Evolutionary conservation across 148 eudicot species (phyloP).

Genomic region (Salicornia ramosissima): DNA sequence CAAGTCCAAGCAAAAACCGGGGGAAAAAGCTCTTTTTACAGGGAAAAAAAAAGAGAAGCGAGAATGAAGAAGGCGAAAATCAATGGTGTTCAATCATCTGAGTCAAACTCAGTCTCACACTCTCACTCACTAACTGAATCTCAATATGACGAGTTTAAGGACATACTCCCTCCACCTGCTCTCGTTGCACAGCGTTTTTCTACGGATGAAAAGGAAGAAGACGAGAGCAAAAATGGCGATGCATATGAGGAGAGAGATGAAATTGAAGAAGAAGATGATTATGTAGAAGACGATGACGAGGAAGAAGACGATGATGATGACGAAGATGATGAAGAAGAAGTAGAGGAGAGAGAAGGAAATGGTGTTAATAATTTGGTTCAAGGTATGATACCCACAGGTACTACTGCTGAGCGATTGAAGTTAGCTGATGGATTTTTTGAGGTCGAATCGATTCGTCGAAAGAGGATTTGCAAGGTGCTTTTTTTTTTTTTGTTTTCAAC

Average conservation of each 20-base stretch:
- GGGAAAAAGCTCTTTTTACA: neutral
- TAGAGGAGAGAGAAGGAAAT: conserved; percentile 19
- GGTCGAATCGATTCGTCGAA: conserved; percentile 72
- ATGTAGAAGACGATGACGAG: neutral
- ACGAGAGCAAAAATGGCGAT: conserved; percentile 5
- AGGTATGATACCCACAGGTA: conserved; percentile 13
- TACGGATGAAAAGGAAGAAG: neutral
- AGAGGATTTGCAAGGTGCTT: conserved; percentile 77
- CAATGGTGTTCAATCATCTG: conserved; percentile 15
- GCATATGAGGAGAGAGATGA: conserved; percentile 10
- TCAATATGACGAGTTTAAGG: conserved; percentile 18
- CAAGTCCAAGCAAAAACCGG: conserved; percentile 4
- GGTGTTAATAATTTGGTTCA: conserved; percentile 16
- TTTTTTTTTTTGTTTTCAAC: neutral
- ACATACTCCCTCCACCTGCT: neutral
- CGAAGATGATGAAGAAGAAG: conserved; percentile 20
- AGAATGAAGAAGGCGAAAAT: conserved; percentile 19
- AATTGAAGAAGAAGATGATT: conserved; percentile 12
- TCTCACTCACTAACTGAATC: conserved; percentile 13
- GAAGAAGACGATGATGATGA: conserved; percentile 9
- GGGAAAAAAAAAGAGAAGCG: neutral
- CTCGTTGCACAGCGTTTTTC: conserved; percentile 2
- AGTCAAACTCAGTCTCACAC: conserved; percentile 22
- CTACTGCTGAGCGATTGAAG: conserved; percentile 34
- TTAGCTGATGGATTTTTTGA: conserved; percentile 83